Conservation (phyloP, 1,139 yeast species). For the Yamadazyma sp. region DNA sequence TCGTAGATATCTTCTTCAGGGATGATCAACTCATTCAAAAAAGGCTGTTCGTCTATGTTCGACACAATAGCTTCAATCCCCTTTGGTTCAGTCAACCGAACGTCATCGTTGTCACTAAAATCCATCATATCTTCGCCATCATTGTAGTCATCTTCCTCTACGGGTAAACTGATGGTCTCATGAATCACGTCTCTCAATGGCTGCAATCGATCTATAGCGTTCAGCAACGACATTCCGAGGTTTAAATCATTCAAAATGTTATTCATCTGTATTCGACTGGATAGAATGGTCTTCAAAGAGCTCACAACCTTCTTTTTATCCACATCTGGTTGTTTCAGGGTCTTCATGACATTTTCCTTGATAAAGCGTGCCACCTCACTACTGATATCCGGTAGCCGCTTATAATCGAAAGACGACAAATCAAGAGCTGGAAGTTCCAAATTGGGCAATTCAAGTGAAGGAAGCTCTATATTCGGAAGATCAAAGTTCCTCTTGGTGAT, state of each 20-base stretch:
- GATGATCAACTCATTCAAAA: conserved; percentile 50
- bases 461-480: conserved; percentile 4
- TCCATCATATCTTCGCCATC: conserved; percentile 25
- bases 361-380: conserved; percentile 12
- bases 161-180: conserved; percentile 50
- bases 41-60: conserved; percentile 43
- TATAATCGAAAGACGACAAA: conserved; percentile 8
- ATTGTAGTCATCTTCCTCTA: conserved; percentile 22
- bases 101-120: conserved; percentile 5
- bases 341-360: conserved; percentile 5
- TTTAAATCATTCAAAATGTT: conserved; percentile 52
- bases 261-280: conserved; percentile 48
- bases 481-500: conserved; percentile 6
- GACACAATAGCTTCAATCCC: conserved; percentile 54
- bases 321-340: conserved; percentile 3
- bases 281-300: conserved; percentile 31
- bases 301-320: conserved; percentile 7
- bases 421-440: conserved; percentile 9
- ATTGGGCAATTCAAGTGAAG: conserved; percentile 6
- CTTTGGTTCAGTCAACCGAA: conserved; percentile 46
- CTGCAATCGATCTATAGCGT: conserved; percentile 58
- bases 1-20: conserved; percentile 30
- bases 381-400: conserved; percentile 12
- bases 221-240: conserved; percentile 49
- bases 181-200: conserved; percentile 54